phyloP scores from a whole-genome alignment of 108 stramenopile species.

The Schizochytrium sp. region DNA sequence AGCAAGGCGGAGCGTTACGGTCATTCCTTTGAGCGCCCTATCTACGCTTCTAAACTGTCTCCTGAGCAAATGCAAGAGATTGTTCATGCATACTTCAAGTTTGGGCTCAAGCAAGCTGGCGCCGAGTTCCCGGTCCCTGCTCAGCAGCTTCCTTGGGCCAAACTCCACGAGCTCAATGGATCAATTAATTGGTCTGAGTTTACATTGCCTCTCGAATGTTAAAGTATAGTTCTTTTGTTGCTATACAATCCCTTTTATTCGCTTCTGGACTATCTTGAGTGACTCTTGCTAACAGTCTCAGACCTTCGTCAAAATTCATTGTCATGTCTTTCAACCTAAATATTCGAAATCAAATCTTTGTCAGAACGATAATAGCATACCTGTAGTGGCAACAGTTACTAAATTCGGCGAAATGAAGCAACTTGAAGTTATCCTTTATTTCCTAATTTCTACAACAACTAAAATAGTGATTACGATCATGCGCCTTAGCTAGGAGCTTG shows the following conservation, averaged over 20 bases:
- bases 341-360: no score
- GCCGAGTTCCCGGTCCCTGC: not conserved
- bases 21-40: constrained; percentile 39
- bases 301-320: not conserved
- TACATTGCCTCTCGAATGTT: not conserved
- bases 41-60: not conserved
- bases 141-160: not conserved
- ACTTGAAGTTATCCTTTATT: no score
- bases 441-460: no score
- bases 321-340: no score
- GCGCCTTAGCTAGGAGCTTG: no score
- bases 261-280: no score
- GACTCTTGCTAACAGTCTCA: not conserved
- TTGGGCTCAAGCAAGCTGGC: not conserved
- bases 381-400: no score
- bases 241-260: not conserved
- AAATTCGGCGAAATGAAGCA: no score
- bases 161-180: constrained; percentile 39
- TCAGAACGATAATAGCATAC: no score
- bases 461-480: no score
- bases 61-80: not conserved
- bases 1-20: constrained; percentile 55
- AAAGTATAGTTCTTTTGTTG: not conserved
- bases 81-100: constrained; percentile 12
- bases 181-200: not conserved